These are phyloP conservation scores for Ampelocalamus luodianensis DNA, from an alignment of 176 grass and related monocot genomes.

Conservation along the genomic window DNA sequence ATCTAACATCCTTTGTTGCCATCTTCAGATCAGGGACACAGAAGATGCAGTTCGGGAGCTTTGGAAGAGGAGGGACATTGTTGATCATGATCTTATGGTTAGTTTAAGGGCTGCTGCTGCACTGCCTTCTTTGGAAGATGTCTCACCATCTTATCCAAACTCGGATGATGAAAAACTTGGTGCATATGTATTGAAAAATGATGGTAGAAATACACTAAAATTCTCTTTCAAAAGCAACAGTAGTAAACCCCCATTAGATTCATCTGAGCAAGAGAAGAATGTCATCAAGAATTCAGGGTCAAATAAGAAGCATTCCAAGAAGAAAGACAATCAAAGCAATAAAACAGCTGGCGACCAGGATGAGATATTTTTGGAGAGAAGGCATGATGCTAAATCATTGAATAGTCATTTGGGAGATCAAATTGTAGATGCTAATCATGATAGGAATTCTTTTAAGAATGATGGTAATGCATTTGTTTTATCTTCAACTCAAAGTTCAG, in stretches of 20 bases:
- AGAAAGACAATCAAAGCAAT: constrained; percentile 59
- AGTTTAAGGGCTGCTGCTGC: constrained; percentile 82
- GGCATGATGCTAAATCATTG: constrained; percentile 59
- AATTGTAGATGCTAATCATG: constrained; percentile 46
- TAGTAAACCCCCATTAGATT: constrained; percentile 58
- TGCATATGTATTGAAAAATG: constrained; percentile 73
- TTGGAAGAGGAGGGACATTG: constrained; percentile 85
- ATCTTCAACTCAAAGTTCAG: constrained; percentile 56
- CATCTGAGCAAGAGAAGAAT: constrained; percentile 58
- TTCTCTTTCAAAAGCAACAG: constrained; percentile 92
- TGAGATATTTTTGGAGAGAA: constrained; percentile 67
- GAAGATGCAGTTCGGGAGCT: constrained; percentile 95
- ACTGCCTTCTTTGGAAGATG: constrained; percentile 72
- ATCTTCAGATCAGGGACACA: constrained; percentile 78
- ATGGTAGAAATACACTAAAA: constrained; percentile 69
- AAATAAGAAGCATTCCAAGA: constrained; percentile 77
- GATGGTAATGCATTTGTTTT: constrained; percentile 45
- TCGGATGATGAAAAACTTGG: constrained; percentile 70
- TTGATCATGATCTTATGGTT: constrained; percentile 74
- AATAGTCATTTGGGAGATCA: constrained; percentile 62
- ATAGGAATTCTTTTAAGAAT: constrained; percentile 49
- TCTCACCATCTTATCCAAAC: constrained; percentile 52
- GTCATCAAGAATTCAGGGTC: constrained; percentile 55
- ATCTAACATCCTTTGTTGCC: constrained; percentile 30
- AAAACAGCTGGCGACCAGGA: constrained; percentile 50